Base-by-base conservation (phyloP, 768 basidiomycete genomes). In the Suillus spraguei region DNA sequence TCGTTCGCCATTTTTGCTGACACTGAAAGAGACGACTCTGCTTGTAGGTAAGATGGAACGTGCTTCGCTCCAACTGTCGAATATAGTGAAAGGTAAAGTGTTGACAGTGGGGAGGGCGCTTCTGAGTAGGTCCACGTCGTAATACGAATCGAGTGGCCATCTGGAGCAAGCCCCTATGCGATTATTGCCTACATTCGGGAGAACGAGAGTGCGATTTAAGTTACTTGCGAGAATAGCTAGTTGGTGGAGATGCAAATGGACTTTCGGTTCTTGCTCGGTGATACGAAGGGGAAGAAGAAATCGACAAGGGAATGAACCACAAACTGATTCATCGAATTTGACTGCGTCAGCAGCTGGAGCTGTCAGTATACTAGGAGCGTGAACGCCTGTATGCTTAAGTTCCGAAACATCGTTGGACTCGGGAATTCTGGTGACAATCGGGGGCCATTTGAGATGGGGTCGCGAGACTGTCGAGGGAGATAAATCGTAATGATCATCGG, bases 201-300 rank as follows among this genome's bases (percentile, higher is more conserved):
- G 78, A 33, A 89, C 85, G 41, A 88, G 77, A 4, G 82, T 88
- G 6, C 87, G 80, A 66, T 84, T 80, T 35, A 87, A 78, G 7
- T 66, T 70, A 58, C 71, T 70, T 0, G 87, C 83, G n/a, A 88
- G 81, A 4, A 74, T 72, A 1, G 79, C 67, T 62, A 88, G 73
- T 66, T 88, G 84, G 35, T 76, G 68, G n/a, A 89, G 71, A 71
- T 88, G 87, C 9, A 80, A 69, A 22, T 83, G 80, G 1, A 85
- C 83, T 65, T 85, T 85, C 36, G 85, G 85, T 67, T 87, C 86
- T 65, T 86, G 85, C 72, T 87, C 87, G 20, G 78, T 77, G 33
- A 87, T 75, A 5, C 80, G 79, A 13, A 82, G 69, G 0, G 83
- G 82, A 46, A 87, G 74, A 52, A 87, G 78, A 67, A 84, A 83